These are phyloP conservation scores for Coemansia sp. DNA, from an alignment of 192 early-diverging fungal genomes.

Conservation along the genomic window DNA sequence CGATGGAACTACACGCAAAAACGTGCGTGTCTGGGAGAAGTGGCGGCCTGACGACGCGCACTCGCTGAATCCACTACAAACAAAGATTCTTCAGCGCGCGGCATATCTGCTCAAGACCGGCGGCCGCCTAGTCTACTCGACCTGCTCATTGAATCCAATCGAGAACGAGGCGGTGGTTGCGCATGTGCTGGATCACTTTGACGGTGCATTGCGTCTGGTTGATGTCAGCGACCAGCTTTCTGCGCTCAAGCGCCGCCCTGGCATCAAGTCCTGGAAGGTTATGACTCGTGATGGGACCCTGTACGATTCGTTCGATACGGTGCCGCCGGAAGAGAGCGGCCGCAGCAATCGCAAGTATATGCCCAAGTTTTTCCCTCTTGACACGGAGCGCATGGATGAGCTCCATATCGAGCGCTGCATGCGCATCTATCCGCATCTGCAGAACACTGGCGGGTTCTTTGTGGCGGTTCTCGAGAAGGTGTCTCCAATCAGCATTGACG, in stretches of 20 bases:
- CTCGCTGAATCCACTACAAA: conserved; percentile 81
- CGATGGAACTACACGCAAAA: conserved; percentile 97
- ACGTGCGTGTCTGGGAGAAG: conserved; percentile 85
- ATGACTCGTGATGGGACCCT: conserved; percentile 70
- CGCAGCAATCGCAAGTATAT: conserved; percentile 53
- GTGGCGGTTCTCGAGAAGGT: conserved; percentile 94
- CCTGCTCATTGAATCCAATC: conserved; percentile 97
- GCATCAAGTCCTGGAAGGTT: conserved; percentile 86
- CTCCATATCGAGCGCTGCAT: conserved; percentile 74
- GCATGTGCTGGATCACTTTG: conserved; percentile 65
- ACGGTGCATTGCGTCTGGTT: conserved; percentile 75
- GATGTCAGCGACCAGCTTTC: conserved; percentile 86
- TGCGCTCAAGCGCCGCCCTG: conserved; percentile 75
- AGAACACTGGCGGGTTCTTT: conserved; percentile 99
- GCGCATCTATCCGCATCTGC: conserved; percentile 89
- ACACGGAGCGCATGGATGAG: conserved; percentile 57
- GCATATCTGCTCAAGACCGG: conserved; percentile 85
- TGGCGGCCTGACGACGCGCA: conserved; percentile 80
- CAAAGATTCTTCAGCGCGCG: conserved; percentile 85
- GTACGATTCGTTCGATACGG: conserved; percentile 56
- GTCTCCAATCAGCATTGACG: conserved; percentile 61
- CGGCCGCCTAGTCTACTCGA: conserved; percentile 95
- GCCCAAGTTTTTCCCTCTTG: conserved; percentile 61
- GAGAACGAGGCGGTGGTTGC: conserved; percentile 98
- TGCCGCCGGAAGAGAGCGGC: conserved; percentile 29